A percentile compares a stretch with the other conserved stretches of the same genome.
Evolutionary conservation across 2,329 filamentous ascomycete genomes (phyloP).

Genomic region (Fusarium paranaense): DNA sequence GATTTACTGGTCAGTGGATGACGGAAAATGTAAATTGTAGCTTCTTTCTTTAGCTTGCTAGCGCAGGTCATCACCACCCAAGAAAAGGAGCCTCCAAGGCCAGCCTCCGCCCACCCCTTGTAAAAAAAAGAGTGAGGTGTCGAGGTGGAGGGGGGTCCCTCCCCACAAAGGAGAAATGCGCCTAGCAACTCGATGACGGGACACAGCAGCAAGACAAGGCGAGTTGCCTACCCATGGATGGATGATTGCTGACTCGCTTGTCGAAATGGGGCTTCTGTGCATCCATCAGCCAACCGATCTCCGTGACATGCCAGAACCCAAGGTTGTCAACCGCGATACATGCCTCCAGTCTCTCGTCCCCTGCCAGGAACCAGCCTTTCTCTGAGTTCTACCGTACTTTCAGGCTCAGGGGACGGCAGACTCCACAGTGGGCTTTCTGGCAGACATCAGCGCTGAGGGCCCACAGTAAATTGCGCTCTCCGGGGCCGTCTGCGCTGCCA

Average conservation of each 20-base stretch:
- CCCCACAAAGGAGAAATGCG: slow-evolving; percentile 34
- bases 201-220: slow-evolving; percentile 4
- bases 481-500: background rate
- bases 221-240: background rate
- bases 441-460: slow-evolving; percentile 30
- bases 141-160: slow-evolving; percentile 4
- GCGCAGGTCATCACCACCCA: background rate
- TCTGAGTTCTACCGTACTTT: background rate
- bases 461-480: slow-evolving; percentile 11
- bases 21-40: background rate
- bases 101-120: background rate
- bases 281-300: background rate
- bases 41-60: slow-evolving; percentile 1
- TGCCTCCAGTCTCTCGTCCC: background rate
- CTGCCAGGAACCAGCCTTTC: slow-evolving; percentile 5
- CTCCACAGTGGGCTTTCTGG: slow-evolving; percentile 33
- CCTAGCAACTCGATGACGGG: slow-evolving; percentile 27
- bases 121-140: background rate
- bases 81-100: background rate
- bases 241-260: background rate
- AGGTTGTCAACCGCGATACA: background rate
- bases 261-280: background rate
- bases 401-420: slow-evolving; percentile 20
- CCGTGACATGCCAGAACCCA: background rate
- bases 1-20: slow-evolving; percentile 12